These are phyloP conservation scores for Epichloe coenophiala DNA, from an alignment of 2,329 filamentous ascomycete species.

Conservation along the genomic window DNA sequence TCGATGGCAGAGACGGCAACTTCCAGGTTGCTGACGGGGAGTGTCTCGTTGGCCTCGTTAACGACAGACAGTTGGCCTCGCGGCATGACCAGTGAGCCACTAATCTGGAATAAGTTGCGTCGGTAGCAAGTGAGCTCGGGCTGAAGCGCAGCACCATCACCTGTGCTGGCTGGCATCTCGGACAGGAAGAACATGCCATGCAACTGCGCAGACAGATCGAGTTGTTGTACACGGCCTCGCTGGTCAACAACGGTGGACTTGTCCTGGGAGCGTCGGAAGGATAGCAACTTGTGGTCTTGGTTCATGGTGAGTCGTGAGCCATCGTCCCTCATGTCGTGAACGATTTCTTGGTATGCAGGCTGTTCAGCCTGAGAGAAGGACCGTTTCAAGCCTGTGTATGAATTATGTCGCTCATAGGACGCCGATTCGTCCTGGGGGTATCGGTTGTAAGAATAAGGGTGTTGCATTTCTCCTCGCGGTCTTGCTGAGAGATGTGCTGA, in stretches of 20 bases:
- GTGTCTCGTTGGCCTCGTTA: slow-evolving; percentile 70
- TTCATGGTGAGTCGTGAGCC: slow-evolving; percentile 42
- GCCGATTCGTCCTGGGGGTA: slow-evolving; percentile 42
- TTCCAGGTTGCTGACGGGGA: slow-evolving; percentile 72
- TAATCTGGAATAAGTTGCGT: slow-evolving; percentile 91
- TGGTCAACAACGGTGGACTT: slow-evolving; percentile 48
- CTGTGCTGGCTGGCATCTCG: slow-evolving; percentile 55
- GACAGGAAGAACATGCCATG: slow-evolving; percentile 85
- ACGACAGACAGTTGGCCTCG: slow-evolving; percentile 66
- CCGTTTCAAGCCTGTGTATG: slow-evolving; percentile 42
- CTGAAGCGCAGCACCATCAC: slow-evolving; percentile 45
- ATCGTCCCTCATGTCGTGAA: slow-evolving; percentile 46
- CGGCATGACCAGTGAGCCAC: slow-evolving; percentile 72
- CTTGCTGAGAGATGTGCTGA: slow-evolving; percentile 27
- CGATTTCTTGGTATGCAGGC: slow-evolving; percentile 44
- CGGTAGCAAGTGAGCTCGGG: slow-evolving; percentile 92
- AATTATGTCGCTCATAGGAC: slow-evolving; percentile 39
- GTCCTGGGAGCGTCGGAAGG: slow-evolving; percentile 43
- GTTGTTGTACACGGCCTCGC: slow-evolving; percentile 44
- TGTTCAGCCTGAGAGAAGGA: slow-evolving; percentile 43
- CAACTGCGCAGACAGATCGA: slow-evolving; percentile 58
- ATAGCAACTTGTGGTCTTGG: slow-evolving; percentile 47
- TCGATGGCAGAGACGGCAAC: slow-evolving; percentile 85
- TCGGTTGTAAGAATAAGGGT: slow-evolving; percentile 38
- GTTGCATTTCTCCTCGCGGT: slow-evolving; percentile 35